Evolutionary conservation across 75 land plant species (phyloP).

Genomic region (Larix kaempferi): DNA sequence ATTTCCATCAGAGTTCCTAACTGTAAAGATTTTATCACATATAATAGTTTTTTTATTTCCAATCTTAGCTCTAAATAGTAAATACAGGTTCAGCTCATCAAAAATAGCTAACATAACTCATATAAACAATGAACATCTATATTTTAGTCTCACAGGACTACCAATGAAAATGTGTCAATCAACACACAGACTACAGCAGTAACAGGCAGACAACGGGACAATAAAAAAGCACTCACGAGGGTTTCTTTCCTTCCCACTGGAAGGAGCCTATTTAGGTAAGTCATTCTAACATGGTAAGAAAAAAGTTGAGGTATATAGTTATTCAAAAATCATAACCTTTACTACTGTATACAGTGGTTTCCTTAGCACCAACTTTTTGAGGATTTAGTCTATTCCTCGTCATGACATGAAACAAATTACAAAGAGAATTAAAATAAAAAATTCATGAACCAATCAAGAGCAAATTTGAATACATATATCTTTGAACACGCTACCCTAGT

Average conservation of each 20-base stretch:
- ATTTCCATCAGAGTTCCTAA: not conserved
- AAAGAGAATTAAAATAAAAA: not conserved
- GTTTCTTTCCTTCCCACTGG: not conserved
- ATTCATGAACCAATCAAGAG: not conserved
- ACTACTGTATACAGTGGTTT: no score
- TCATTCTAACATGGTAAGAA: not conserved
- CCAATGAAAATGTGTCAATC: no score
- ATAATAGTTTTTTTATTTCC: no score
- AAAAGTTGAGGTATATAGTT: not conserved
- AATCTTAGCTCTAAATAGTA: no score
- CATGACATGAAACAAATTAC: not conserved
- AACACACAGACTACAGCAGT: not conserved
- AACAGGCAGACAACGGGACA: not conserved
- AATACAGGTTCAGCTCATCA: no score
- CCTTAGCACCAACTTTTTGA: no score
- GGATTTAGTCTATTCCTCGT: not conserved
- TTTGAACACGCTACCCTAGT: not conserved
- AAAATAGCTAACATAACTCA: no score
- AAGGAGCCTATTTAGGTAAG: not conserved
- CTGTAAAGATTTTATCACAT: not conserved
- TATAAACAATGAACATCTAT: no score
- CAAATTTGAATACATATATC: not conserved
- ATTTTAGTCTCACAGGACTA: no score
- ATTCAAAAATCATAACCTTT: not conserved
- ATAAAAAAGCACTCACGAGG: not conserved